These are phyloP conservation scores for Fragaria iinumae DNA, from an alignment of 306 rosid species.

Conservation along the genomic window DNA sequence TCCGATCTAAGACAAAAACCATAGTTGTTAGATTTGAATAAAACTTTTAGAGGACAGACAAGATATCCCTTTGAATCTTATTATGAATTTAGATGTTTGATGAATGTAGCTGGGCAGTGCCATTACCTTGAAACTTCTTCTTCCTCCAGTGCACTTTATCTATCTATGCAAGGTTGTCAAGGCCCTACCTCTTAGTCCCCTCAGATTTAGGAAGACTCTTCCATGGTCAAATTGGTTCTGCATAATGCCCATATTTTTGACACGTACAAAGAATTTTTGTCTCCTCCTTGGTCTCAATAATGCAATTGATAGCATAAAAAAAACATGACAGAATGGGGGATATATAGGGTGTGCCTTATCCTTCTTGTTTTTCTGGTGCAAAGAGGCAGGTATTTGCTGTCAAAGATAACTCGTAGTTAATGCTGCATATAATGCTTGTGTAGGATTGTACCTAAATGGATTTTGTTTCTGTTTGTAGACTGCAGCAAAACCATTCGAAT, in stretches of 20 bases:
- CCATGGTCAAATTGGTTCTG: slow-evolving; percentile 21
- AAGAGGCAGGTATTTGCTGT: neutral
- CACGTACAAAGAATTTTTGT: slow-evolving; percentile 10
- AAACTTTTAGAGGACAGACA: slow-evolving; percentile 19
- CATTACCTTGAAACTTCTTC: slow-evolving; percentile 31
- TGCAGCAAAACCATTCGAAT: slow-evolving; percentile 1
- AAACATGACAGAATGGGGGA: slow-evolving; percentile 1
- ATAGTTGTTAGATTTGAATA: slow-evolving; percentile 25
- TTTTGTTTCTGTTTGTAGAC: neutral
- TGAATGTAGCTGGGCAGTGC: slow-evolving; percentile 12
- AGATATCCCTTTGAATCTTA: slow-evolving; percentile 20
- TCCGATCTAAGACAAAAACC: slow-evolving; percentile 23
- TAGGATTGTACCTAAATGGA: neutral
- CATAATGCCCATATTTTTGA: slow-evolving; percentile 6
- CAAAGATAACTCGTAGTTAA: neutral
- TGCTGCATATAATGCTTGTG: neutral
- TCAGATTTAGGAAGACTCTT: slow-evolving; percentile 17
- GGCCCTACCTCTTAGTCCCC: slow-evolving; percentile 14
- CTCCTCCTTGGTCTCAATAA: neutral
- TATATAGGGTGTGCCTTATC: neutral
- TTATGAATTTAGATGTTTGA: slow-evolving; percentile 16
- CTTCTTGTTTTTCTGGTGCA: neutral
- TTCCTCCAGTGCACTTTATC: slow-evolving; percentile 9
- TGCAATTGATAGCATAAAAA: neutral
- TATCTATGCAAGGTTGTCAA: slow-evolving; percentile 21